Evolutionary conservation across 2,329 filamentous ascomycete genomes (phyloP).

Genomic region (Fusarium beomiforme): DNA sequence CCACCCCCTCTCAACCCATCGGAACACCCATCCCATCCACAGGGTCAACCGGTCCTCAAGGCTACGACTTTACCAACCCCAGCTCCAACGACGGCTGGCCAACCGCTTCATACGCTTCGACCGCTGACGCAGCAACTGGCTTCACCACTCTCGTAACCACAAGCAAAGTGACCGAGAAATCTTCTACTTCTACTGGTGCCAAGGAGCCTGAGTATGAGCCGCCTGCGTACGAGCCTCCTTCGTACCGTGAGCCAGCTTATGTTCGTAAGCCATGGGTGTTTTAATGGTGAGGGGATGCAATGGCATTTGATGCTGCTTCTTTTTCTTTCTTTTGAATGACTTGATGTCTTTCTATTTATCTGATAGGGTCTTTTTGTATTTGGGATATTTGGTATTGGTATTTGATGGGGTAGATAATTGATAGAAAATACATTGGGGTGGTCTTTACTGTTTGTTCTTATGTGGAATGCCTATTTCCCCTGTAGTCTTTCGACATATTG

Average conservation of each 20-base stretch:
- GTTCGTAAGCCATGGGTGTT: constrained; percentile 34
- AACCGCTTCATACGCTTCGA: constrained; percentile 9
- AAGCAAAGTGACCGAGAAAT: constrained; percentile 21
- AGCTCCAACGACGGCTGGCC: constrained; percentile 19
- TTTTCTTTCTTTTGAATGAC: constrained; percentile 15
- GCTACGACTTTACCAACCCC: constrained; percentile 25
- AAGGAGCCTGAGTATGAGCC: constrained; percentile 31
- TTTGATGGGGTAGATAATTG: constrained; percentile 26
- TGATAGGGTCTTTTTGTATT: constrained; percentile 2
- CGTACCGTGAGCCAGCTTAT: constrained; percentile 35
- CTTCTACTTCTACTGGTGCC: neutral
- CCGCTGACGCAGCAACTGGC: constrained; percentile 13
- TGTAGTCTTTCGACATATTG: neutral
- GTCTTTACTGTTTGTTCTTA: neutral
- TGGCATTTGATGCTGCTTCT: neutral
- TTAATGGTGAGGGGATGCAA: constrained; percentile 4
- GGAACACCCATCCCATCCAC: neutral
- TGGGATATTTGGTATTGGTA: neutral
- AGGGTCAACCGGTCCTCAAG: constrained; percentile 9
- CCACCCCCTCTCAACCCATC: neutral
- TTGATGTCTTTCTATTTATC: constrained; percentile 17
- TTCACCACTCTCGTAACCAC: constrained; percentile 41
- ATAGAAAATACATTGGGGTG: constrained; percentile 27
- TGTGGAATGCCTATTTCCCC: neutral
- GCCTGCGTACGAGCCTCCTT: constrained; percentile 40